Evolutionary conservation across 176 grass and related monocot species (phyloP).

Genomic region (Themeda triandra): DNA sequence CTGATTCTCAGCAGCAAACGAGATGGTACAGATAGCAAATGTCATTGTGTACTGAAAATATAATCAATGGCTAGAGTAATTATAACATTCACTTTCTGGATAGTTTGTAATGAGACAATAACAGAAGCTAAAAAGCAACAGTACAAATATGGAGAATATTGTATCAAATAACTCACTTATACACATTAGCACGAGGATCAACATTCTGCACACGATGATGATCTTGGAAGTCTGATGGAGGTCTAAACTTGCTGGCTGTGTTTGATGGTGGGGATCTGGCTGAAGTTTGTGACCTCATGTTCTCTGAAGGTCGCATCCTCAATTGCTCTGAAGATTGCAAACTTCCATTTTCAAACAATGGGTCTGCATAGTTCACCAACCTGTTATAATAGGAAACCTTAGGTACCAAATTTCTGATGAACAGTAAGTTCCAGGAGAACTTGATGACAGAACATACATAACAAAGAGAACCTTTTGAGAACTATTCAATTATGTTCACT

Average conservation of each 20-base stretch:
- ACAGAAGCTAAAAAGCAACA: not conserved
- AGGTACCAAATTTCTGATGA: conserved; percentile 19
- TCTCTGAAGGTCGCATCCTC: conserved; percentile 23
- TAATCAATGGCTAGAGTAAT: conserved; percentile 8
- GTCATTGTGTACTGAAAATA: not conserved
- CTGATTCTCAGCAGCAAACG: conserved; percentile 19
- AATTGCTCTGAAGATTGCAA: conserved; percentile 27
- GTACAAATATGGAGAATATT: not conserved
- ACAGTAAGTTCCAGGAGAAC: not conserved
- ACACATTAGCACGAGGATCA: conserved; percentile 30
- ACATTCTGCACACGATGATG: conserved; percentile 16
- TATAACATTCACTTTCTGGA: not conserved
- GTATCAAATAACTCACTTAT: conserved; percentile 36
- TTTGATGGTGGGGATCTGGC: conserved; percentile 32
- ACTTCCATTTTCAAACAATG: conserved; percentile 49
- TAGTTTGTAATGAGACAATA: not conserved
- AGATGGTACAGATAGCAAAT: not conserved
- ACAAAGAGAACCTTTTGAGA: not conserved
- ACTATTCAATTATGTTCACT: not conserved
- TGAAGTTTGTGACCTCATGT: conserved; percentile 13
- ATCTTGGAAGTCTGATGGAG: conserved; percentile 32
- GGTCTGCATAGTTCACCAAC: conserved; percentile 46
- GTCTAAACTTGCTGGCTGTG: conserved; percentile 25
- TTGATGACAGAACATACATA: not conserved
- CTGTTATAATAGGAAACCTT: conserved; percentile 28